These are phyloP conservation scores for Crepidotus variabilis DNA, from an alignment of 768 basidiomycete genomes.

Conservation along the genomic window DNA sequence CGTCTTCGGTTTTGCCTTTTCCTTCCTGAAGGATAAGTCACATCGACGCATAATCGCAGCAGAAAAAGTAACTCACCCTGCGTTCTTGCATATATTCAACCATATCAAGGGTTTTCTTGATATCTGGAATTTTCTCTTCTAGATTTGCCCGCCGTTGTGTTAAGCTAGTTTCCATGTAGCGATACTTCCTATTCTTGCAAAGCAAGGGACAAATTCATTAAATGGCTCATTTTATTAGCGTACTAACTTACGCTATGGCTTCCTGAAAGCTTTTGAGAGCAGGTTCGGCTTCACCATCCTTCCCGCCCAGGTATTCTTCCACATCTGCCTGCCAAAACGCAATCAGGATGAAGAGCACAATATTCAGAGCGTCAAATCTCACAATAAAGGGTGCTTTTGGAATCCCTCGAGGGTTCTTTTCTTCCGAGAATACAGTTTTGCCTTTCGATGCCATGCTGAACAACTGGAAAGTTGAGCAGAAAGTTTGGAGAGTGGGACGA, in stretches of 20 bases:
- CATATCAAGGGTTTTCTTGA: conserved; percentile 88
- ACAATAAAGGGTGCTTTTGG: conserved; percentile 96
- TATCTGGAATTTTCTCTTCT: conserved; percentile 95
- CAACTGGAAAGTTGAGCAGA: background rate
- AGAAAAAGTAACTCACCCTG: conserved; percentile 44
- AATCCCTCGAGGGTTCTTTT: conserved; percentile 87
- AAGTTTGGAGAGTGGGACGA: background rate
- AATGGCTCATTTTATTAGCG: conserved; percentile 9
- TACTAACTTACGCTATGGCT: conserved; percentile 80
- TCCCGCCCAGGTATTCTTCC: conserved; percentile 77
- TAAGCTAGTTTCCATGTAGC: conserved; percentile 92
- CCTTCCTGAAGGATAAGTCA: conserved; percentile 48
- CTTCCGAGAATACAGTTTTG: conserved; percentile 32
- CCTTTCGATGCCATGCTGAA: conserved; percentile 21
- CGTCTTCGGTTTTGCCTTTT: conserved; percentile 42
- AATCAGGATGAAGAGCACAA: background rate
- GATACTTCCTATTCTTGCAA: conserved; percentile 83
- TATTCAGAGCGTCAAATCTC: conserved; percentile 18
- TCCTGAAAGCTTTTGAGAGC: conserved; percentile 84
- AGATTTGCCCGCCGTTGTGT: conserved; percentile 73
- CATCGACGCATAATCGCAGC: background rate
- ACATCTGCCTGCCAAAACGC: conserved; percentile 65
- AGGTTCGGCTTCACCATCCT: conserved; percentile 73
- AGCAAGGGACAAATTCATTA: conserved; percentile 17
- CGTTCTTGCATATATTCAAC: conserved; percentile 76